phyloP scores from a whole-genome alignment of 805 yeast genomes.

The Candida nitratophila region DNA sequence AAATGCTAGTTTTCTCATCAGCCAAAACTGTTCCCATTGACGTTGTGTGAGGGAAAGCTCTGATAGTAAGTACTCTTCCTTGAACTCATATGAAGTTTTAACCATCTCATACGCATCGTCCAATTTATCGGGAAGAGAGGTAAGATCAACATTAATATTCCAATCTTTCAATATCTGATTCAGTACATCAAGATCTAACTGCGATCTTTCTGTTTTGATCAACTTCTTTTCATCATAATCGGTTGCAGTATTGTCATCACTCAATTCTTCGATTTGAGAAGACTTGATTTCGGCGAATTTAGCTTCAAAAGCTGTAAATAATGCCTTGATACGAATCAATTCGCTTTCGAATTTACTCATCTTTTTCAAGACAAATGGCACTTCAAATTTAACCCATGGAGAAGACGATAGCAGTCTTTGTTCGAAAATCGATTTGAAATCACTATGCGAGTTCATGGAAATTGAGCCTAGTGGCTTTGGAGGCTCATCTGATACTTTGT shows the following conservation, averaged over 20 bases:
- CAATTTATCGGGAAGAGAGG: slow-evolving; percentile 29
- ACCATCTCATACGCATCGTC: slow-evolving; percentile 31
- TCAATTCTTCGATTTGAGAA: neutral
- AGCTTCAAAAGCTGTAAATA: slow-evolving; percentile 16
- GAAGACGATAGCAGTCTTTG: slow-evolving; percentile 69
- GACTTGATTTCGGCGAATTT: slow-evolving; percentile 15
- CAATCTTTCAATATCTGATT: slow-evolving; percentile 8
- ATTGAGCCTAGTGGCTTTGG: slow-evolving; percentile 11
- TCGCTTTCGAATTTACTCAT: slow-evolving; percentile 16
- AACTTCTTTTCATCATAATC: slow-evolving; percentile 1
- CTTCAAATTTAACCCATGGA: slow-evolving; percentile 70
- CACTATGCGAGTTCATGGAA: slow-evolving; percentile 21
- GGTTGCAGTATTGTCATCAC: slow-evolving; percentile 8
- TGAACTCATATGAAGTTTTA: slow-evolving; percentile 22
- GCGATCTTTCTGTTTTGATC: neutral
- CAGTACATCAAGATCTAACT: slow-evolving; percentile 18
- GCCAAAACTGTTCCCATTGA: slow-evolving; percentile 62
- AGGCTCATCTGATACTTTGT: slow-evolving; percentile 5
- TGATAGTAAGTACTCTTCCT: slow-evolving; percentile 20
- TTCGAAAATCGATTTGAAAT: slow-evolving; percentile 25
- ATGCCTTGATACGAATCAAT: slow-evolving; percentile 22
- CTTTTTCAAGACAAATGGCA: slow-evolving; percentile 38
- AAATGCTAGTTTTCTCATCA: slow-evolving; percentile 37
- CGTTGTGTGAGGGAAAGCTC: slow-evolving; percentile 33
- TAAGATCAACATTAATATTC: slow-evolving; percentile 9